phyloP scores from a whole-genome alignment of 768 basidiomycete genomes.

The Coprinellus aureogranulatus region DNA sequence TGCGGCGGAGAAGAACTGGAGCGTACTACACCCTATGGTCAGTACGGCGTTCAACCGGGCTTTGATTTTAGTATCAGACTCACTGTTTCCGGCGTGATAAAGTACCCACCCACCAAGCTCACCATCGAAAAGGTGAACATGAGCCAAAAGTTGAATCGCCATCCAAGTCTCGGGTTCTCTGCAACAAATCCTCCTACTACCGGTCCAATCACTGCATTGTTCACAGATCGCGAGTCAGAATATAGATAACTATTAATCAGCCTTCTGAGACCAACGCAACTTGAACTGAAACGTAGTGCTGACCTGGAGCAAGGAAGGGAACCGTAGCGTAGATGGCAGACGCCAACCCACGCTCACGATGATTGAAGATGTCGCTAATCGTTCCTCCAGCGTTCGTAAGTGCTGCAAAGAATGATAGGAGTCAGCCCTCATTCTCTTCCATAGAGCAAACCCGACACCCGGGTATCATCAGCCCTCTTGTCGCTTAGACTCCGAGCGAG shows the following conservation, averaged over 20 bases:
- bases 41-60: too few species aligned
- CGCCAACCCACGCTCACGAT: constrained; percentile 59
- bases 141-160: constrained; percentile 67
- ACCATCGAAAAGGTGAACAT: constrained; percentile 53
- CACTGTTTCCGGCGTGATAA: constrained; percentile 59
- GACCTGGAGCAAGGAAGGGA: constrained; percentile 58
- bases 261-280: too few species aligned
- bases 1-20: constrained; percentile 56
- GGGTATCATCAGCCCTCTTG: neutral
- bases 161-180: constrained; percentile 45
- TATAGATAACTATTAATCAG: neutral
- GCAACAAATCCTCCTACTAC: constrained; percentile 67
- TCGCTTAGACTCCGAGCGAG: too few species aligned
- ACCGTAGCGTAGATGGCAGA: constrained; percentile 57
- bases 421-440: constrained; percentile 1
- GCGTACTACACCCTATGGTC: constrained; percentile 57
- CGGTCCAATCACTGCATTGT: constrained; percentile 53
- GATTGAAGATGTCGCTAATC: constrained; percentile 58
- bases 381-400: constrained; percentile 58
- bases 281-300: too few species aligned
- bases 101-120: constrained; percentile 43
- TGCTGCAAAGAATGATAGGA: constrained; percentile 30
- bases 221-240: constrained; percentile 1
- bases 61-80: too few species aligned
- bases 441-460: too few species aligned